Evolutionary conservation across 2,329 filamentous ascomycete species (phyloP).

Genomic region (Claviceps sp.): DNA sequence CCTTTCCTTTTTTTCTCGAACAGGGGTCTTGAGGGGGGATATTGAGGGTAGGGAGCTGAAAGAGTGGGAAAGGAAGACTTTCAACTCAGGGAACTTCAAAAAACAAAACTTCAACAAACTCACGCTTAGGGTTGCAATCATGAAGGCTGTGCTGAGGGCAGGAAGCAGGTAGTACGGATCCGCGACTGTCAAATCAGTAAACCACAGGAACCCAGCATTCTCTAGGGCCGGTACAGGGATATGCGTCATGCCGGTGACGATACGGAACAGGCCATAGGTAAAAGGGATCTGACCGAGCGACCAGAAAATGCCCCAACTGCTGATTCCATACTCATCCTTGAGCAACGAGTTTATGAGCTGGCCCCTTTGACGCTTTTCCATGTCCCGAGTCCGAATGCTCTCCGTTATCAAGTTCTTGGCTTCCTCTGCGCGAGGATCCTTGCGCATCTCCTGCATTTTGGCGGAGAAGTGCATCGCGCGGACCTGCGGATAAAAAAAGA

Average conservation of each 20-base stretch:
- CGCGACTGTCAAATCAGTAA: slow-evolving; percentile 57
- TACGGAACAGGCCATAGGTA: slow-evolving; percentile 68
- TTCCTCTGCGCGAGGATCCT: slow-evolving; percentile 38
- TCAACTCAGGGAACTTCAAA: neutral
- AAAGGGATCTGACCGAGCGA: slow-evolving; percentile 43
- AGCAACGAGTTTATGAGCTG: slow-evolving; percentile 23
- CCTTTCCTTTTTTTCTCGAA: neutral
- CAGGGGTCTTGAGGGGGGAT: too few species aligned
- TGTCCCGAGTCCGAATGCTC: slow-evolving; percentile 28
- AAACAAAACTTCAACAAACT: slow-evolving; percentile 7
- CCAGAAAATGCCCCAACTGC: slow-evolving; percentile 22
- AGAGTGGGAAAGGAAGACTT: neutral
- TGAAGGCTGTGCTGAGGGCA: slow-evolving; percentile 37
- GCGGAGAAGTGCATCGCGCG: slow-evolving; percentile 28
- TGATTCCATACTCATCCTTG: slow-evolving; percentile 22
- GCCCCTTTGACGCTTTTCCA: slow-evolving; percentile 22
- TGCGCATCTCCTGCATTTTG: slow-evolving; percentile 43
- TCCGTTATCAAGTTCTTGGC: slow-evolving; percentile 36
- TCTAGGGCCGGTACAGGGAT: slow-evolving; percentile 73
- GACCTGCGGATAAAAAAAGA: slow-evolving; percentile 49
- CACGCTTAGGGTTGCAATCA: slow-evolving; percentile 44
- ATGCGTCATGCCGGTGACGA: slow-evolving; percentile 57
- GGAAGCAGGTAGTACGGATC: slow-evolving; percentile 76
- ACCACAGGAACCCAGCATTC: slow-evolving; percentile 60
- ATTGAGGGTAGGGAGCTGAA: neutral